phyloP scores from a whole-genome alignment of 495 filamentous ascomycete species.

The Neurospora tetrasperma region DNA sequence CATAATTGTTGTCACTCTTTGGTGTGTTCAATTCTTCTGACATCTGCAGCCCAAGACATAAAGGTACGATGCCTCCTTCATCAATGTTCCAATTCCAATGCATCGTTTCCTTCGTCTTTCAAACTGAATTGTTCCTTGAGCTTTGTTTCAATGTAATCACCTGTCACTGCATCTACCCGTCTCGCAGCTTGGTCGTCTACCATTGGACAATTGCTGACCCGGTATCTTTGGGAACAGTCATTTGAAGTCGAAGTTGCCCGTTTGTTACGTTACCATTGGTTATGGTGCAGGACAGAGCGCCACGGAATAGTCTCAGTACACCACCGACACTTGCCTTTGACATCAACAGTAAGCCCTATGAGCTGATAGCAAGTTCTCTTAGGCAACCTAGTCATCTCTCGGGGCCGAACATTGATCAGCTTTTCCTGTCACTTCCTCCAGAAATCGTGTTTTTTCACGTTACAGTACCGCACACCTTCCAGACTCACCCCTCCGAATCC shows the following conservation, averaged over 20 bases:
- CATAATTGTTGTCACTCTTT: background rate
- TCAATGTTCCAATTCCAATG: background rate
- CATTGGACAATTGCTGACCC: background rate
- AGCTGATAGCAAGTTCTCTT: background rate
- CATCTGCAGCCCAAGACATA: background rate
- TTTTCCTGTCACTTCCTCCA: background rate
- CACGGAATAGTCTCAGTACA: background rate
- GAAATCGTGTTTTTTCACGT: background rate
- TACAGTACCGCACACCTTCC: background rate
- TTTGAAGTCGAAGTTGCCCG: background rate
- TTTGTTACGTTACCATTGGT: background rate
- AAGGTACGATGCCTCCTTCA: background rate
- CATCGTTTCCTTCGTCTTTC: background rate
- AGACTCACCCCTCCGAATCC: background rate
- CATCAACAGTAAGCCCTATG: background rate
- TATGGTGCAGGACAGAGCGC: background rate
- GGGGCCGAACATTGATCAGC: background rate
- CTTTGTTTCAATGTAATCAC: background rate
- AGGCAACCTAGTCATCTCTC: background rate
- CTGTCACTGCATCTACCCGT: background rate
- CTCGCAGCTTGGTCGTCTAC: background rate
- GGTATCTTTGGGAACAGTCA: background rate
- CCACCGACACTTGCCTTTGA: background rate
- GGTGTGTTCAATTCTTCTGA: background rate
- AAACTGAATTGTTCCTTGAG: background rate